Percentiles rank a stretch among this genome's conserved stretches.
phyloP scores from a whole-genome alignment of 2,329 filamentous ascomycete genomes.

The Colletotrichum tropicicola region DNA sequence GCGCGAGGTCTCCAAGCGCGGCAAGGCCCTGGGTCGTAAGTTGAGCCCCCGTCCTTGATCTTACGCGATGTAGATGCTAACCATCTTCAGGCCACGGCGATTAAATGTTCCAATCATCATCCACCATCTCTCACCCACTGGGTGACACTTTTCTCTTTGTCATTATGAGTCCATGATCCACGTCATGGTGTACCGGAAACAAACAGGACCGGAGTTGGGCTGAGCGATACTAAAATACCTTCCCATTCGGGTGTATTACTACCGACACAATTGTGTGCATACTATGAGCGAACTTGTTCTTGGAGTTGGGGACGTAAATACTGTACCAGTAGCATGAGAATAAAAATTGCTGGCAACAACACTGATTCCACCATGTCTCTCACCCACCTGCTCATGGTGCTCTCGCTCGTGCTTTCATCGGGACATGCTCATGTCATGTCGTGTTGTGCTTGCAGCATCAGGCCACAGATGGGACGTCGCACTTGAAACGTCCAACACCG shows the following conservation, averaged over 20 bases:
- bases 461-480: no score
- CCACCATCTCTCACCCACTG: no score
- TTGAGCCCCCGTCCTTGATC: constrained; percentile 34
- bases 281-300: neutral
- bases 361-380: neutral
- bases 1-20: constrained; percentile 71
- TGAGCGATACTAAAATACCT: neutral
- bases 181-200: neutral
- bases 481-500: no score
- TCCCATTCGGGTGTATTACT: constrained; percentile 1
- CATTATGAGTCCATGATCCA: neutral
- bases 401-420: neutral
- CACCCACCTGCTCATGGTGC: no score
- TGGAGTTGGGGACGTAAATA: neutral
- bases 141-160: neutral
- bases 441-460: neutral
- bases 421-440: neutral
- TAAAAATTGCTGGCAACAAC: neutral
- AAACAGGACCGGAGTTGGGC: neutral
- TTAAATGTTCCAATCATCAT: neutral
- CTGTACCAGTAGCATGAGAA: neutral
- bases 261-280: neutral
- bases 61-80: neutral
- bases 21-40: constrained; percentile 75
- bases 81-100: constrained; percentile 15